Percentiles rank a stretch among this genome's conserved stretches.
Evolutionary conservation across 495 filamentous ascomycete species (phyloP).

Genomic region (Talaromyces proteolyticus): DNA sequence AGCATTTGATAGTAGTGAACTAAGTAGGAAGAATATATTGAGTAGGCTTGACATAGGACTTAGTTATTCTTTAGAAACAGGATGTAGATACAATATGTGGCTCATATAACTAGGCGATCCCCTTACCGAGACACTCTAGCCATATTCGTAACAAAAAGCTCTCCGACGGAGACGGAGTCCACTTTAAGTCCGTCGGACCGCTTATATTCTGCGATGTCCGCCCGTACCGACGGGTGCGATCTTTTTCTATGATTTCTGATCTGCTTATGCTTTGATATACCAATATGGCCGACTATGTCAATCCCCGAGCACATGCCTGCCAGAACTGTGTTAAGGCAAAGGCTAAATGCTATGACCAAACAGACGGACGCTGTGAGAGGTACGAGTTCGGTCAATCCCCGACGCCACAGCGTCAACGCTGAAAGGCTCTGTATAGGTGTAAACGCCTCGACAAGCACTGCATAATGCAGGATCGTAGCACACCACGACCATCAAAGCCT

Average conservation of each 20-base stretch:
- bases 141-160: not conserved
- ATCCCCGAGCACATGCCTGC: constrained; percentile 4
- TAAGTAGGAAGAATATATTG: too few relatives aligned
- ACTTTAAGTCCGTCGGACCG: not conserved
- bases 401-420: not conserved
- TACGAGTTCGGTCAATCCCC: not conserved
- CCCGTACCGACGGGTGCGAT: not conserved
- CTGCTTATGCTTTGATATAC: not conserved
- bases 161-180: constrained; percentile 6
- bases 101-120: too few relatives aligned
- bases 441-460: constrained; percentile 6
- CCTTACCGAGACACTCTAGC: too few relatives aligned
- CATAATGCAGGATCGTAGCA: constrained; percentile 7
- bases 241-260: not conserved
- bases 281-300: constrained; percentile 5
- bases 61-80: too few relatives aligned
- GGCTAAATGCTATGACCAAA: constrained; percentile 2
- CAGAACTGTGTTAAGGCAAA: constrained; percentile 5
- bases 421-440: constrained; percentile 2
- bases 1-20: too few relatives aligned
- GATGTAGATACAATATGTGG: too few relatives aligned
- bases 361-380: constrained; percentile 2
- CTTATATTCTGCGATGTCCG: constrained; percentile 1
- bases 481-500: constrained; percentile 5
- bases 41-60: too few relatives aligned